Evolutionary conservation across 441 rosid species (phyloP), one percentile per base, ranked within the genome.

Genomic region (Aleurites moluccanus): DNA sequence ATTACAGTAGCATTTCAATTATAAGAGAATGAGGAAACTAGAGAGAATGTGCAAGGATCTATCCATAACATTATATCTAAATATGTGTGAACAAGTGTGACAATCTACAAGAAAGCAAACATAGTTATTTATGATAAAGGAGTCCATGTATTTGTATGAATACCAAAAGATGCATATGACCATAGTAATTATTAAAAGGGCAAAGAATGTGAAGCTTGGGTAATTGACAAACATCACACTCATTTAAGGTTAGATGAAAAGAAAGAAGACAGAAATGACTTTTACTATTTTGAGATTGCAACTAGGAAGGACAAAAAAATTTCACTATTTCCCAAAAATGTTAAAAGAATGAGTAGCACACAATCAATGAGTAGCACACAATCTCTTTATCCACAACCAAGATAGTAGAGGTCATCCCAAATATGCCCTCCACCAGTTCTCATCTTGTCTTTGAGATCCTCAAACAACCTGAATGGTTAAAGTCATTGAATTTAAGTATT

Each of bases 371-470:
- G 40, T 16, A 62, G 66, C 23, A 16, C 42, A 62, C 40, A 1
- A 33, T 33, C 66, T 28, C 23, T 15, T 33, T 14, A 62, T 62
- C 66, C 66, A 15, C 44, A 62, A 62, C 66, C 44, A 30, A 28
- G 66, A 30, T 62, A 1, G 66, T 62, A 62, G 66, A 62, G 66
- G 66, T 33, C 66, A 62, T 62, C 18, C 66, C 66, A 62, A 62
- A 62, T 62, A 62, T 62, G 66, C 44, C 66, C 66, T 62, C 66
- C 66, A 62, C 66, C 42, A 62, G 44, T 28, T 62, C 33, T 30
- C 66, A 30, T 33, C 44, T 57, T 62, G 66, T 16, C 66, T 30
- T 30, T 33, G 42, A 18, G 23, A 62, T 62, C 66, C 44, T 62
- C 44, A 30, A 62, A 62, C 66, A 62, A 61, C 18, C 42, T 9